These are phyloP conservation scores for Cyberlindnera nakhonratchasimensis DNA, from an alignment of 805 yeast genomes.

Conservation along the genomic window DNA sequence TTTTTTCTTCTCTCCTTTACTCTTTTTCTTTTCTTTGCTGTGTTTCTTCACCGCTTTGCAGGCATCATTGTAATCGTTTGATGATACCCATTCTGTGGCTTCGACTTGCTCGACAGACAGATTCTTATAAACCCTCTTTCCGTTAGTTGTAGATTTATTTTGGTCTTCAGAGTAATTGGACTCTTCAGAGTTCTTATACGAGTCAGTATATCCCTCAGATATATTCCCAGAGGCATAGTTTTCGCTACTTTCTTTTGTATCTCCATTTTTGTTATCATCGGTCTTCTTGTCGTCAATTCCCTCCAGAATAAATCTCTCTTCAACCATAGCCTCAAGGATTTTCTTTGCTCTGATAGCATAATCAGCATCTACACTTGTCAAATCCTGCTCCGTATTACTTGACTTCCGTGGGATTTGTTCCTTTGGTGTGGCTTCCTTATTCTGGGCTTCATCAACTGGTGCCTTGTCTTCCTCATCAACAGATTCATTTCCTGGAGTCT, in stretches of 20 bases:
- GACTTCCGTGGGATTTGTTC: too few species aligned
- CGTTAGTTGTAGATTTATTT: too few species aligned
- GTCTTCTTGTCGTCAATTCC: constrained; percentile 24
- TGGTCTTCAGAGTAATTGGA: background rate
- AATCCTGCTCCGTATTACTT: constrained; percentile 14
- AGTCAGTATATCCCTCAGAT: background rate
- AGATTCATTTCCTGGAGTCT: constrained; percentile 3
- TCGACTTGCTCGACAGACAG: constrained; percentile 43
- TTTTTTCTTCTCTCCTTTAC: constrained; percentile 16
- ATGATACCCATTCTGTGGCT: constrained; percentile 33
- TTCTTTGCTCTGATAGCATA: constrained; percentile 28
- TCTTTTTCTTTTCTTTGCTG: constrained; percentile 14
- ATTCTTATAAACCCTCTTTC: constrained; percentile 22
- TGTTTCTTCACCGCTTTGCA: constrained; percentile 3
- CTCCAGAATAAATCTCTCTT: constrained; percentile 14
- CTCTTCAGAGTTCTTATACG: background rate
- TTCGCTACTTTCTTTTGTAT: background rate
- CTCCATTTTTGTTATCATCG: background rate
- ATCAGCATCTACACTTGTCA: constrained; percentile 28
- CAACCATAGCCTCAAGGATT: constrained; percentile 22
- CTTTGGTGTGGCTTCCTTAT: constrained; percentile 6
- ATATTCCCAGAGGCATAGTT: background rate
- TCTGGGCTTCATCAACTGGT: constrained; percentile 1
- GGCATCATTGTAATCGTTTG: constrained; percentile 10
- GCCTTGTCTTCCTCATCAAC: constrained; percentile 1